Evolutionary conservation across 2,329 filamentous ascomycete genomes (phyloP), one percentile per base, ranked within the genome.

Genomic region (Colletotrichum musicola): DNA sequence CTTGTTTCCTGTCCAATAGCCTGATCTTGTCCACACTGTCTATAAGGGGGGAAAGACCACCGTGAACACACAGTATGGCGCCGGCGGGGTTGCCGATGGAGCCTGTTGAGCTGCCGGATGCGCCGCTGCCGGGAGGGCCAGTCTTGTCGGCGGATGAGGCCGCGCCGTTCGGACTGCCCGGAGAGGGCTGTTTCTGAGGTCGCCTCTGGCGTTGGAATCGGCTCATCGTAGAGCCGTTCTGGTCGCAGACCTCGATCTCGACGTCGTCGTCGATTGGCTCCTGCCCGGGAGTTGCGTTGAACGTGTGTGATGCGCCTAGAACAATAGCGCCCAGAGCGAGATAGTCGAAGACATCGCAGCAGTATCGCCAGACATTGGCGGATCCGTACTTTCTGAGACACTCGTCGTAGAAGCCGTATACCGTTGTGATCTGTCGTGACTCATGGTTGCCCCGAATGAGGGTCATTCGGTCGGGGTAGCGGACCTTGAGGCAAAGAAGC

Each of bases 391-490:
- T 98, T 62, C 95, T 88, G 71, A 98, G 86, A 76, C 95, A 98
- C 82, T 98, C 95, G 77, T 98, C 95, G 83, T 98, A 98, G 83
- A 98, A 98, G 71, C 95, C 95, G 79, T 98, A 98, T 14, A 98
- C 95, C 5, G 94, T 97, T 22, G 95, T 98, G 73, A 98, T 98
- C 80, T 98, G 95, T 68, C 95, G 90, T 51, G 95, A 98, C 81
- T 98, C 95, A 84, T 97, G 94, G 79, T 97, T 97, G 72, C 95
- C 95, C 72, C 95, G 89, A 76, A 98, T 97, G 49, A 98, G 88
- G 4, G 96, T 98, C 84, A 98, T 98, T 74, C 96, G 93, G 80
- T 98, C 94, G 61, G 95, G 96, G 78, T 98, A 98, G 78, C 95
- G 92, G 70, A 98, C 95, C 86, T 98, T 98, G 75, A 98, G 90